Conservation (phyloP, 2,329 filamentous ascomycete genomes). For the Ophiostoma ips region DNA sequence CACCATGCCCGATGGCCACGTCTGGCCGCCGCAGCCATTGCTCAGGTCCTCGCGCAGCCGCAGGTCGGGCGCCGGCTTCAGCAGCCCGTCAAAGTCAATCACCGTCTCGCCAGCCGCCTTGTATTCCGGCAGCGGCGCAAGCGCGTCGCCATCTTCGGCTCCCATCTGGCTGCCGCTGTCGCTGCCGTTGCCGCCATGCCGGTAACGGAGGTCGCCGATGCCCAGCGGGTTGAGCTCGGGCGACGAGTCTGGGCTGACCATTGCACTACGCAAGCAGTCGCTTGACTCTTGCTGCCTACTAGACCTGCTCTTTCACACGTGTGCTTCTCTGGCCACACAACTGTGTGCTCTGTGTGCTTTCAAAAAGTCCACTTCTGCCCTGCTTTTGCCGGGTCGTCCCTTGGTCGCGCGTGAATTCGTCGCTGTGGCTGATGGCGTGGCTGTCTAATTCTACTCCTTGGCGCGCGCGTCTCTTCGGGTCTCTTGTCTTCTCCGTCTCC, state of each 20-base stretch:
- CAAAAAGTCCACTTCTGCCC: too few relatives aligned
- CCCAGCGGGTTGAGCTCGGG: slow-evolving; percentile 36
- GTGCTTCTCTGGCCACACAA: not conserved
- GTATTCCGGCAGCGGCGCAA: slow-evolving; percentile 46
- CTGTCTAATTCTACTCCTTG: not conserved
- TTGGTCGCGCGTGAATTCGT: not conserved
- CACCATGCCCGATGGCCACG: slow-evolving; percentile 90
- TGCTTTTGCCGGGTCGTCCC: not conserved
- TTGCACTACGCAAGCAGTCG: not conserved
- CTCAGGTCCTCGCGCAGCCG: slow-evolving; percentile 72
- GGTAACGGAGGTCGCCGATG: slow-evolving; percentile 19
- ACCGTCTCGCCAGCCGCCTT: slow-evolving; percentile 38
- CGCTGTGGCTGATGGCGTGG: not conserved
- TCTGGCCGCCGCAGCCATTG: slow-evolving; percentile 79
- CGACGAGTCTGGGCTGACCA: slow-evolving; percentile 22
- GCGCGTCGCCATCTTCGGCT: slow-evolving; percentile 24
- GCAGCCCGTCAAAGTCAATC: slow-evolving; percentile 53
- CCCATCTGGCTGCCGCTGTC: slow-evolving; percentile 12
- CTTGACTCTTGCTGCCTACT: not conserved
- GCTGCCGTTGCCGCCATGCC: slow-evolving; percentile 14
- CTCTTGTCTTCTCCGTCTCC: not conserved
- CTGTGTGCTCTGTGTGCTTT: too few relatives aligned
- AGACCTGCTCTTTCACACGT: not conserved
- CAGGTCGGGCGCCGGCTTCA: slow-evolving; percentile 50
- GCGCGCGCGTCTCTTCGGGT: not conserved